Evolutionary conservation across 225 moss, liverwort and hornwort genomes (phyloP).

Genomic region (Asterella californica): DNA sequence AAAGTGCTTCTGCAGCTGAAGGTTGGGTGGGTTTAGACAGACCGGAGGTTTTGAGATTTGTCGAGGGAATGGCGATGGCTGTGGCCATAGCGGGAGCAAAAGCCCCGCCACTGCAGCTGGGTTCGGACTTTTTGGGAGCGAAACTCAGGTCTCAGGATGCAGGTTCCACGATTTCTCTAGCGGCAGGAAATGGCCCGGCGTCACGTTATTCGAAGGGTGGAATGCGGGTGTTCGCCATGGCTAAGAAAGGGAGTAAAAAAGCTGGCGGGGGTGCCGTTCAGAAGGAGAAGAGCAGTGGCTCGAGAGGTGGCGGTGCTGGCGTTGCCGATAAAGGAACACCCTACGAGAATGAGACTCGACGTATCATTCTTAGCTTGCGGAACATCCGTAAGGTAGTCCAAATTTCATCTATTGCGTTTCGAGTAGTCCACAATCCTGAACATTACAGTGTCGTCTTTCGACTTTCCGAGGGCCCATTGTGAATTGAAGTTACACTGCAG

Average conservation of each 20-base stretch:
- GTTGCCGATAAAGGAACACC: conserved; percentile 54
- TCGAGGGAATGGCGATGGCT: conserved; percentile 17
- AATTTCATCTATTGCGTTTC: background rate
- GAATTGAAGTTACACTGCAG: too few relatives aligned
- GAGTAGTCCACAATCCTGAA: too few relatives aligned
- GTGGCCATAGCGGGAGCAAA: conserved; percentile 23
- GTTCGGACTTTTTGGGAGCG: conserved; percentile 20
- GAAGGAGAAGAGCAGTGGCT: conserved; percentile 60
- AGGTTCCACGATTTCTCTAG: background rate
- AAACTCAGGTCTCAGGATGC: conserved; percentile 9
- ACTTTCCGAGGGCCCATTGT: too few relatives aligned
- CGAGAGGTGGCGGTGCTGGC: conserved; percentile 43
- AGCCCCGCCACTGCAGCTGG: conserved; percentile 8
- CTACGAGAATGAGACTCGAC: conserved; percentile 84
- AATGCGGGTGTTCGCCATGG: conserved; percentile 62
- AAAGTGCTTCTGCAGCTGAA: background rate
- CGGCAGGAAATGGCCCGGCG: background rate
- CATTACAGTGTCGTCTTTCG: too few relatives aligned
- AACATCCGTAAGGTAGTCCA: conserved; percentile 72
- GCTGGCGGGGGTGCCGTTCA: conserved; percentile 48
- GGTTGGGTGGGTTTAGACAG: background rate
- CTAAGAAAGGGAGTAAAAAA: conserved; percentile 68
- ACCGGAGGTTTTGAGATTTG: background rate
- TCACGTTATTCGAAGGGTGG: background rate
- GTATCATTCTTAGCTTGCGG: conserved; percentile 79